Conservation (phyloP, 306 rosid species). For the Dalbergia cochinchinensis region DNA sequence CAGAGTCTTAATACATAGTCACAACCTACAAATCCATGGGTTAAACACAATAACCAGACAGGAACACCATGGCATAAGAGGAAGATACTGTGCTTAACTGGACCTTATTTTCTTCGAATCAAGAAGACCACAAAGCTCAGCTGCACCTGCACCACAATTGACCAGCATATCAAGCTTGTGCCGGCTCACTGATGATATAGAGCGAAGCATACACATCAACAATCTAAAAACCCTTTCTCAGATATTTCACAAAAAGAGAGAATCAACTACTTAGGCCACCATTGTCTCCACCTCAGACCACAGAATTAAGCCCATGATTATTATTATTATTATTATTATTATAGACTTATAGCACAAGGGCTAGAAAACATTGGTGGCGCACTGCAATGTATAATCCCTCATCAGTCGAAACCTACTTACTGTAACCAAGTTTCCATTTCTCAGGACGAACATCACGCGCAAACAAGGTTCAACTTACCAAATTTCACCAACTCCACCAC, state of each 20-base stretch:
- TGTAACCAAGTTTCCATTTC: not conserved
- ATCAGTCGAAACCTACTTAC: not conserved
- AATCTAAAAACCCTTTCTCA: not conserved
- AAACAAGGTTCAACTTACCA: not conserved
- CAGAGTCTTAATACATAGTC: not conserved
- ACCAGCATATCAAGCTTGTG: slow-evolving; percentile 7
- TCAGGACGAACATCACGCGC: not conserved
- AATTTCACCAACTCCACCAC: not conserved
- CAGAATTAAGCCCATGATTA: not conserved
- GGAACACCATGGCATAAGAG: slow-evolving; percentile 1
- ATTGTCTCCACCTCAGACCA: not conserved
- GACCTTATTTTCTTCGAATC: slow-evolving; percentile 85
- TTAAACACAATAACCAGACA: slow-evolving; percentile 8
- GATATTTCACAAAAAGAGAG: not conserved
- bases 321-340: too few relatives aligned
- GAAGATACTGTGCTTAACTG: slow-evolving; percentile 33
- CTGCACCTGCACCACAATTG: slow-evolving; percentile 73
- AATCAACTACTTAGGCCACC: not conserved
- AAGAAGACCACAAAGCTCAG: slow-evolving; percentile 79
- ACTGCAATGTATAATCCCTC: too few relatives aligned
- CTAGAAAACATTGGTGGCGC: too few relatives aligned
- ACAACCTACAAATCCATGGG: not conserved
- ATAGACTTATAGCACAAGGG: too few relatives aligned
- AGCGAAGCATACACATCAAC: not conserved
- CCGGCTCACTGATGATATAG: not conserved